phyloP scores from a whole-genome alignment of 2,329 filamentous ascomycete genomes.

The Xylariales sp. region DNA sequence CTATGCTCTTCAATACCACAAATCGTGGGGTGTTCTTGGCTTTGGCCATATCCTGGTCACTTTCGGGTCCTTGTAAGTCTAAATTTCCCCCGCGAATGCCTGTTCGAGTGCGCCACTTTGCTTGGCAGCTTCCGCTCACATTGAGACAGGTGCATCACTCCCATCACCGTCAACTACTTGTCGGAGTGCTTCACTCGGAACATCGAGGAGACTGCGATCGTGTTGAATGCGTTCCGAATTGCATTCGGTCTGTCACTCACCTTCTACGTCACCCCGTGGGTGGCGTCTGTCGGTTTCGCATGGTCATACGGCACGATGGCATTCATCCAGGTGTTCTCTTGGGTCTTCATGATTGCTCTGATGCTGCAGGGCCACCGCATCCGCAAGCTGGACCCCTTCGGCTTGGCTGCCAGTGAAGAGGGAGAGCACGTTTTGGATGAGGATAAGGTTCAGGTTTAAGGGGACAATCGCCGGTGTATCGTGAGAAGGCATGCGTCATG shows the following conservation, averaged over 20 bases:
- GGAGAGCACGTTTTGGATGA: background rate
- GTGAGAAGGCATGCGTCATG: too few species aligned
- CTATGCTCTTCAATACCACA: slow-evolving; percentile 31
- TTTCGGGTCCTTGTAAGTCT: slow-evolving; percentile 23
- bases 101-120: too few species aligned
- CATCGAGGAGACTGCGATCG: slow-evolving; percentile 29
- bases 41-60: slow-evolving; percentile 34
- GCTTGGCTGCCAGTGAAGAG: background rate
- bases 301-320: background rate
- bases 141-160: slow-evolving; percentile 14
- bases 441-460: too few species aligned
- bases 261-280: slow-evolving; percentile 35
- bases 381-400: background rate
- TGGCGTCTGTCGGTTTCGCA: slow-evolving; percentile 20
- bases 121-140: too few species aligned
- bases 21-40: slow-evolving; percentile 33
- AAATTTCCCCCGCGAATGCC: background rate
- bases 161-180: slow-evolving; percentile 26
- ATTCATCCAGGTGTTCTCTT: background rate
- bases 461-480: too few species aligned
- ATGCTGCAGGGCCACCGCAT: background rate
- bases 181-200: slow-evolving; percentile 28
- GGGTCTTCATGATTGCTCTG: background rate
- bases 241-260: slow-evolving; percentile 30
- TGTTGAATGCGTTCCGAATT: slow-evolving; percentile 28